Evolutionary conservation across 176 grass and related monocot genomes (phyloP), one percentile per base, ranked within the genome.

Genomic region (Tuctoria greenei): DNA sequence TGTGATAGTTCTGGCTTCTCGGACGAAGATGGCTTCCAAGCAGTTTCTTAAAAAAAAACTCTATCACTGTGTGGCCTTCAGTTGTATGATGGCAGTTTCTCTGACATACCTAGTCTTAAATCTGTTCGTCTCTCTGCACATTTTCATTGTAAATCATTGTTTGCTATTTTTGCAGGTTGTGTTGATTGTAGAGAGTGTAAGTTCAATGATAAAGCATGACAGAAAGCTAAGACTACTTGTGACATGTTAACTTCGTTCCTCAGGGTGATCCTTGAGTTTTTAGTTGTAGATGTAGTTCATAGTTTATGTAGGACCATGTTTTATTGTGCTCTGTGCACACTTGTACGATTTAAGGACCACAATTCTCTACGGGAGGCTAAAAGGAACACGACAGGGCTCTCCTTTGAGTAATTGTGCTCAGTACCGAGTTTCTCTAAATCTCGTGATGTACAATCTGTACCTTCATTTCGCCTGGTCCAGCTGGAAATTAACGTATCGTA

Each of bases 131-230:
- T 41, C 20, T 64, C 63, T 8, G 18, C 41, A 58, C 52, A 8
- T 63, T 31, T 31, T 68, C 46, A 43, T 59, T 64, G 16, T 61
- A 64, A 55, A 68, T 61, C 78, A 57, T 63, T 59, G 9, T 80
- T 31, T 88, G 27, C 24, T 39, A 12, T 4, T 49, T 76, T 69
- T 87, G 78, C 82, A 99, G 95, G 95, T 85, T n/a, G 80, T 95
- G 42, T 43, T 95, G 73, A 10, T 99, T 1, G 79, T 96, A 38
- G 93, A 92, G 75, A 84, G 89, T 74, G 93, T 88, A 17, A 89
- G 84, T 69, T 89, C 89, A 35, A 88, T 96, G 89, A 73, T 92
- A 74, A 96, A 96, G 87, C 82, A 90, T 63, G 93, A 95, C 54
- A 90, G 92, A 67, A 90, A 90, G 78, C 66, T 99, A 65, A 88